Conservation (phyloP, 441 rosid species). For the Populus hybrid region DNA sequence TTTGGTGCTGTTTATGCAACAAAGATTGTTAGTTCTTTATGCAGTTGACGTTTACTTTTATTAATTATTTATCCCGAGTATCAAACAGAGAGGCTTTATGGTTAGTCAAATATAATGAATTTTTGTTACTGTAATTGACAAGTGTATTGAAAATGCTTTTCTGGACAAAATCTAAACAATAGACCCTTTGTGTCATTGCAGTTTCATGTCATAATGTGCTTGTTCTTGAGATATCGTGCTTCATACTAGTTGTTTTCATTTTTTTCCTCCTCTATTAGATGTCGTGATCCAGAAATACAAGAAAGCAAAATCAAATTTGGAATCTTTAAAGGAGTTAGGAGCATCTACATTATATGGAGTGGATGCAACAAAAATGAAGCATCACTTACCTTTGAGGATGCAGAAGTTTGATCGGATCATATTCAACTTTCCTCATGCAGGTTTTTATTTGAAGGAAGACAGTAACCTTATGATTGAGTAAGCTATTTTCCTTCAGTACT, state of each 20-base stretch:
- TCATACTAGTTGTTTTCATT: background rate
- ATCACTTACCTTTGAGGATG: conserved; percentile 26
- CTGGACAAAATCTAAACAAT: background rate
- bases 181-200: background rate
- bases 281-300: conserved; percentile 37
- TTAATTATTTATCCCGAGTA: too few relatives aligned
- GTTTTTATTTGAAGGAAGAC: conserved; percentile 41
- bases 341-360: conserved; percentile 38
- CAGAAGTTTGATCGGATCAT: conserved; percentile 52
- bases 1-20: background rate
- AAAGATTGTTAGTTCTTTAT: background rate
- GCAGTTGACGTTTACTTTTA: background rate
- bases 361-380: conserved; percentile 48
- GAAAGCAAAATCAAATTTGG: conserved; percentile 42
- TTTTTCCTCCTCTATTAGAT: conserved; percentile 21
- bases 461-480: conserved; percentile 27
- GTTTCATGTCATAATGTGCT: background rate
- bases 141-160: background rate
- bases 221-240: too few relatives aligned
- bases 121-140: background rate
- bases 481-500: background rate
- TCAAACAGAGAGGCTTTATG: background rate
- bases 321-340: conserved; percentile 32
- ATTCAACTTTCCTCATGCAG: conserved; percentile 24
- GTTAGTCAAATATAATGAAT: too few relatives aligned